These are phyloP conservation scores for Lyophyllum decastes DNA, from an alignment of 768 basidiomycete species.

Conservation along the genomic window DNA sequence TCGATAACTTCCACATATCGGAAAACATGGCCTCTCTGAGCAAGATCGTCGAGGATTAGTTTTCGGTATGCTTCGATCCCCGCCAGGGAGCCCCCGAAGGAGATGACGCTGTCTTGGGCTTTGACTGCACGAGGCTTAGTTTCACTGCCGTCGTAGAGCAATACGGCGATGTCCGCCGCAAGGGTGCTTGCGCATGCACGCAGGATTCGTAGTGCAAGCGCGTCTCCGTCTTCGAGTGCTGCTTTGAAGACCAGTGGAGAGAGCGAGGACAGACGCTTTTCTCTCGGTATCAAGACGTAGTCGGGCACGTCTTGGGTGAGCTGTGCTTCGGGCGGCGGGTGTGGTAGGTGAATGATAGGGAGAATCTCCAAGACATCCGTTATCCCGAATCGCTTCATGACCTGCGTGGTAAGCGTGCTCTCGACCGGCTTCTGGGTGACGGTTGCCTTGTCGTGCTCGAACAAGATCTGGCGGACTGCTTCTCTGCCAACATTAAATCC, in stretches of 20 bases:
- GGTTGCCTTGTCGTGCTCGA: conserved; percentile 53
- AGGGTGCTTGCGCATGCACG: conserved; percentile 51
- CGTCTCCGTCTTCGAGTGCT: conserved; percentile 69
- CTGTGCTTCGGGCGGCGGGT: conserved; percentile 36
- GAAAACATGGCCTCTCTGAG: conserved; percentile 61
- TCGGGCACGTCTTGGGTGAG: conserved; percentile 24
- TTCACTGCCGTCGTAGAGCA: conserved; percentile 39
- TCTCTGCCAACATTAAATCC: conserved; percentile 82
- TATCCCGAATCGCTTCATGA: conserved; percentile 61
- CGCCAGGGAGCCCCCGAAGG: conserved; percentile 79
- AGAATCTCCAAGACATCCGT: conserved; percentile 63
- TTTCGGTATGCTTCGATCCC: conserved; percentile 62
- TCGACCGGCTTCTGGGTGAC: conserved; percentile 30
- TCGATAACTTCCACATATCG: conserved; percentile 64
- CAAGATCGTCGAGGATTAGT: conserved; percentile 56
- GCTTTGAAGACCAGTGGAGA: conserved; percentile 77
- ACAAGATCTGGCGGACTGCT: conserved; percentile 66
- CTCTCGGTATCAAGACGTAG: conserved; percentile 44
- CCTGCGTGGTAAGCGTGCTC: conserved; percentile 43
- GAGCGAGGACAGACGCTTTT: conserved; percentile 75
- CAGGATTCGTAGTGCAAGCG: conserved; percentile 64
- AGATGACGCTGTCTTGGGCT: conserved; percentile 61
- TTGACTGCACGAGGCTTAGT: conserved; percentile 37
- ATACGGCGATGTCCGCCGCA: conserved; percentile 57
- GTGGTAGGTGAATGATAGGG: conserved; percentile 62